phyloP scores from a whole-genome alignment of 192 early-diverging fungal species.

The Linnemannia zychae region DNA sequence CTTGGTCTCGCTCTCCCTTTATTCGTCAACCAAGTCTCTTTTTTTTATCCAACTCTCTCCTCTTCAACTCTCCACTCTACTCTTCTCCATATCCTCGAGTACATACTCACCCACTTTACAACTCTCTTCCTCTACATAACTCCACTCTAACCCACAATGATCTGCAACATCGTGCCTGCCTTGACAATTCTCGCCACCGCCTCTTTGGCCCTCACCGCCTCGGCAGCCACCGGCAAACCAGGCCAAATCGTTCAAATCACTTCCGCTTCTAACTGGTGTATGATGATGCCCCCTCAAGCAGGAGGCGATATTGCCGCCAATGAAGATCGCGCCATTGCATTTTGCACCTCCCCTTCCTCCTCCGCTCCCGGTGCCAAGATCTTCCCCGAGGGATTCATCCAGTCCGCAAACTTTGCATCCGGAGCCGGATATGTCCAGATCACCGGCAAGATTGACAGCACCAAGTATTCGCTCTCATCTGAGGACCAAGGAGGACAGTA shows the following conservation, averaged over 20 bases:
- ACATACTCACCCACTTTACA: neutral
- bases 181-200: neutral
- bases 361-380: constrained; percentile 50
- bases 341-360: constrained; percentile 55
- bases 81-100: too few species aligned
- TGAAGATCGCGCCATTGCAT: constrained; percentile 60
- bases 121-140: neutral
- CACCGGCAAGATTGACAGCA: constrained; percentile 63
- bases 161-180: constrained; percentile 25
- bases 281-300: constrained; percentile 59
- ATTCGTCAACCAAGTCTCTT: neutral
- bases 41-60: neutral
- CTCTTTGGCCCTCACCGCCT: neutral
- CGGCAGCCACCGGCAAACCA: constrained; percentile 19
- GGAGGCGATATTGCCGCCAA: constrained; percentile 55
- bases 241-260: constrained; percentile 43
- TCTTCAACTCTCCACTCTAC: neutral
- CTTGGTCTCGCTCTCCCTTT: neutral
- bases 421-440: constrained; percentile 65
- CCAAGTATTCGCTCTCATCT: constrained; percentile 33
- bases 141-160: constrained; percentile 3
- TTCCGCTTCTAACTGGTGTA: constrained; percentile 35
- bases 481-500: constrained; percentile 66
- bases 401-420: constrained; percentile 58
- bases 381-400: constrained; percentile 64